Conservation (phyloP, 2,329 filamentous ascomycete species). For the Pyrenochaeta sp. region DNA sequence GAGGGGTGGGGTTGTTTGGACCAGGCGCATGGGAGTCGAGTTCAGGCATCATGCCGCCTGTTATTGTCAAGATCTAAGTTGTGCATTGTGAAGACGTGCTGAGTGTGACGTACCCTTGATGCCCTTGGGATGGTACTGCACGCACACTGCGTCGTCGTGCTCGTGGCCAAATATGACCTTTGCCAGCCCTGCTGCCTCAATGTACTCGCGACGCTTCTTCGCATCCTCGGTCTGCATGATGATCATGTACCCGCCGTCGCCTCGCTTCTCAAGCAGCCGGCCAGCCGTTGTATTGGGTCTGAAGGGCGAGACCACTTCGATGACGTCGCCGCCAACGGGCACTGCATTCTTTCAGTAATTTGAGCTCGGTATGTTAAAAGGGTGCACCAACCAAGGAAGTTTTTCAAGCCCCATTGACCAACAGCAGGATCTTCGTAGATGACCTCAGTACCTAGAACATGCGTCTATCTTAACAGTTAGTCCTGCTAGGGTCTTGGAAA, state of each 20-base stretch:
- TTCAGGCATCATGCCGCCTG: constrained; percentile 56
- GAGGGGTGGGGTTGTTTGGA: constrained; percentile 47
- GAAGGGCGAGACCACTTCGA: constrained; percentile 55
- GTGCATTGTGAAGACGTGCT: too few relatives aligned
- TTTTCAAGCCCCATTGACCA: constrained; percentile 51
- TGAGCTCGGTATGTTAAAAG: background rate
- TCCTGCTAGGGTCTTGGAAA: background rate
- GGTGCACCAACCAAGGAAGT: constrained; percentile 50
- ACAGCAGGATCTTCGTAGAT: constrained; percentile 51
- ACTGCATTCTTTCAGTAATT: constrained; percentile 31
- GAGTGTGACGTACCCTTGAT: constrained; percentile 39
- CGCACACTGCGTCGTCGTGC: constrained; percentile 43
- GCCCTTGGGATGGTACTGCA: constrained; percentile 58
- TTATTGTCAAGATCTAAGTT: constrained; percentile 1
- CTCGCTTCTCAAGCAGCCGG: constrained; percentile 52
- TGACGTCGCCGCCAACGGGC: constrained; percentile 54
- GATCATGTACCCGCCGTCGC: constrained; percentile 59
- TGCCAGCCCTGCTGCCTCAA: constrained; percentile 45
- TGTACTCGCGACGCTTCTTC: constrained; percentile 44
- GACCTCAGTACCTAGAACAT: constrained; percentile 52
- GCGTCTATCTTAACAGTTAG: constrained; percentile 31
- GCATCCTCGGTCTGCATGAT: constrained; percentile 59
- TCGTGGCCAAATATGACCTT: constrained; percentile 52
- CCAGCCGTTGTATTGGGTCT: constrained; percentile 51
- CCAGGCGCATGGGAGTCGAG: constrained; percentile 51